phyloP scores from a whole-genome alignment of 202 grass and related monocot species.

The Zizania palustris region DNA sequence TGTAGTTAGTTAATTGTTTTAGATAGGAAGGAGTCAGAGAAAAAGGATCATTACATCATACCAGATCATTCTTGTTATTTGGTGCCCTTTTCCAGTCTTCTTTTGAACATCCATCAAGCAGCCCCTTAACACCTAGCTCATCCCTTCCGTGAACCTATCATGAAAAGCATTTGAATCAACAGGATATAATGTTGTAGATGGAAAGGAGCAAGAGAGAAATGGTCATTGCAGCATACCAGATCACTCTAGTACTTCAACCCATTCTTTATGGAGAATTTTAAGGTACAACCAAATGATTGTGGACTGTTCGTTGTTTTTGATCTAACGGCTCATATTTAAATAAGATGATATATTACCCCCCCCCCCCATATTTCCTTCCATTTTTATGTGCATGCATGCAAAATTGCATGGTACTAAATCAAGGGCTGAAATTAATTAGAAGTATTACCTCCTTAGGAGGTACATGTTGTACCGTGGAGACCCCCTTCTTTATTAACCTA shows the following conservation, averaged over 20 bases:
- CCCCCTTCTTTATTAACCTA: not conserved
- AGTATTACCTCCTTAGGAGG: too few species aligned
- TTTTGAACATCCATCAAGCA: constrained; percentile 43
- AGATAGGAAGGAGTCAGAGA: not conserved
- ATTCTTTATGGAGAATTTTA: not conserved
- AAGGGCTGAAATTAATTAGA: too few species aligned
- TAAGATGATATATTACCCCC: too few species aligned
- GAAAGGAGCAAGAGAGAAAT: too few species aligned
- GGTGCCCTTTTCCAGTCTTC: constrained; percentile 27
- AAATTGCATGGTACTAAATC: too few species aligned
- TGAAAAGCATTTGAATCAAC: not conserved
- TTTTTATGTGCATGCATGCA: too few species aligned
- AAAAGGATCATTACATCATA: constrained; percentile 29
- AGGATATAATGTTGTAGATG: not conserved
- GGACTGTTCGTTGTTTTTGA: too few species aligned
- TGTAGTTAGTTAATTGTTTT: constrained; percentile 14
- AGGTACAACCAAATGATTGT: too few species aligned
- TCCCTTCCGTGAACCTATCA: not conserved
- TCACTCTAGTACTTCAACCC: constrained; percentile 24
- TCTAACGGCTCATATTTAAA: too few species aligned
- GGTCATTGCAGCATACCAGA: constrained; percentile 32
- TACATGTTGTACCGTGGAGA: too few species aligned
- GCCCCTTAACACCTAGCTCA: not conserved
- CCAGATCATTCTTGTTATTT: constrained; percentile 18
- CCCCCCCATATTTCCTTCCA: too few species aligned